phyloP scores from a whole-genome alignment of 768 basidiomycete species.

The Amanita pallidorosea region DNA sequence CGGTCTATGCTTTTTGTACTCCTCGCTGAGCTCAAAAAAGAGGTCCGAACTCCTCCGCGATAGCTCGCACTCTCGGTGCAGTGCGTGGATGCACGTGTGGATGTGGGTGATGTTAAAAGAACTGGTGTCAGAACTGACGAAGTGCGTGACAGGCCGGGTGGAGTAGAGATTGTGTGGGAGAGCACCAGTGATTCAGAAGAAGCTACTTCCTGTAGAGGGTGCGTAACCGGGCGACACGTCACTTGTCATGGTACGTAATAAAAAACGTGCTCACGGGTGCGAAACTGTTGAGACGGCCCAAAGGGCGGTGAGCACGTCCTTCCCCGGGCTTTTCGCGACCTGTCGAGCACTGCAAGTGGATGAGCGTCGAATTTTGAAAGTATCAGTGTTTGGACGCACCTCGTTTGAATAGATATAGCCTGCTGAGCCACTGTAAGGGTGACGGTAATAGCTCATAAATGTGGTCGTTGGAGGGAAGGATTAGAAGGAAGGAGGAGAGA shows the following conservation, averaged over 20 bases:
- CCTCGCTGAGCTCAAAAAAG: background rate
- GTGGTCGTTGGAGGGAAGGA: background rate
- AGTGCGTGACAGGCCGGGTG: background rate
- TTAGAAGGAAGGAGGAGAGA: background rate
- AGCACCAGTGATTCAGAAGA: background rate
- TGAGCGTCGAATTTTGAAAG: background rate
- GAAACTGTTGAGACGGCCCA: constrained; percentile 1
- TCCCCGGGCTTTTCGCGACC: background rate
- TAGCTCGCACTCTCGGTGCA: too few species aligned
- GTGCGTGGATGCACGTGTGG: too few species aligned
- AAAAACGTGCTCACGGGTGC: background rate
- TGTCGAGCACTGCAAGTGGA: background rate
- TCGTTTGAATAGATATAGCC: constrained; percentile 7
- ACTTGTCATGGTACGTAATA: too few species aligned
- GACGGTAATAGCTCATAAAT: background rate
- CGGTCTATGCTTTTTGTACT: background rate
- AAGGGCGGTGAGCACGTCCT: background rate
- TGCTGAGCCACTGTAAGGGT: constrained; percentile 5
- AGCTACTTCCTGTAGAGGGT: background rate
- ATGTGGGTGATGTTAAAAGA: too few species aligned
- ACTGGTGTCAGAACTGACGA: too few species aligned
- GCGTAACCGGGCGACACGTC: background rate
- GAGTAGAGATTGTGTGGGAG: background rate
- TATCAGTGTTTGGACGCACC: background rate
- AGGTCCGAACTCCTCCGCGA: background rate